Conservation (phyloP, 202 grass and related monocot genomes). For the Tripidium arundinaceum region DNA sequence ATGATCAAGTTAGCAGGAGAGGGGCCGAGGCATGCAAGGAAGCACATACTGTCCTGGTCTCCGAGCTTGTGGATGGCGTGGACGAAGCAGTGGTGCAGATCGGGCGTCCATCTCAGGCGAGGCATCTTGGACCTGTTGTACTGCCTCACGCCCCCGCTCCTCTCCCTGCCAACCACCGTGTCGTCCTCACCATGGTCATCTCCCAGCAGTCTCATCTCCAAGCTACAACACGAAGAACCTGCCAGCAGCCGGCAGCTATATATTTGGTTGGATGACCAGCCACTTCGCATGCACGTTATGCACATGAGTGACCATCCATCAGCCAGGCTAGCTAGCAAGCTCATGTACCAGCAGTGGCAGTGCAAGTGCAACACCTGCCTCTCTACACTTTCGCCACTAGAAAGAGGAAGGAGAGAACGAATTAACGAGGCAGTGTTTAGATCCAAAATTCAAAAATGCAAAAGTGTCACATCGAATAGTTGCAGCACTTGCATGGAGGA, state of each 20-base stretch:
- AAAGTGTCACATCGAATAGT: too few species aligned
- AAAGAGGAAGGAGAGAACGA: not conserved
- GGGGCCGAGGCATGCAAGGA: not conserved
- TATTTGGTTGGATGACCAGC: not conserved
- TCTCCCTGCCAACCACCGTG: conserved; percentile 44
- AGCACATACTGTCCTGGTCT: conserved; percentile 71
- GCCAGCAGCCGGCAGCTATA: not conserved
- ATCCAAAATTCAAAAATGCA: too few species aligned
- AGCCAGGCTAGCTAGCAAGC: not conserved
- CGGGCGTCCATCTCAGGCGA: conserved; percentile 79
- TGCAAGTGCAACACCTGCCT: not conserved
- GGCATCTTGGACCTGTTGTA: conserved; percentile 89
- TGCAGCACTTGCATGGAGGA: too few species aligned
- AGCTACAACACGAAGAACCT: not conserved
- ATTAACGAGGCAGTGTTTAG: too few species aligned
- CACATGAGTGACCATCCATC: conserved; percentile 19
- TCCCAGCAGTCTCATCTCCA: not conserved
- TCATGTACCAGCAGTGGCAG: conserved; percentile 15
- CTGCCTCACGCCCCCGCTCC: conserved; percentile 59
- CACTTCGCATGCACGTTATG: conserved; percentile 10
- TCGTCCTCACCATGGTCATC: conserved; percentile 41
- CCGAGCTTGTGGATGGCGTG: conserved; percentile 85
- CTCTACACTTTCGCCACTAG: not conserved
- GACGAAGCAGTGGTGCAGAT: conserved; percentile 91
- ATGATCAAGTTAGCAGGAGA: not conserved